Base-by-base conservation (phyloP, 2,329 filamentous ascomycete species). In the Boeremia lycopersici region DNA sequence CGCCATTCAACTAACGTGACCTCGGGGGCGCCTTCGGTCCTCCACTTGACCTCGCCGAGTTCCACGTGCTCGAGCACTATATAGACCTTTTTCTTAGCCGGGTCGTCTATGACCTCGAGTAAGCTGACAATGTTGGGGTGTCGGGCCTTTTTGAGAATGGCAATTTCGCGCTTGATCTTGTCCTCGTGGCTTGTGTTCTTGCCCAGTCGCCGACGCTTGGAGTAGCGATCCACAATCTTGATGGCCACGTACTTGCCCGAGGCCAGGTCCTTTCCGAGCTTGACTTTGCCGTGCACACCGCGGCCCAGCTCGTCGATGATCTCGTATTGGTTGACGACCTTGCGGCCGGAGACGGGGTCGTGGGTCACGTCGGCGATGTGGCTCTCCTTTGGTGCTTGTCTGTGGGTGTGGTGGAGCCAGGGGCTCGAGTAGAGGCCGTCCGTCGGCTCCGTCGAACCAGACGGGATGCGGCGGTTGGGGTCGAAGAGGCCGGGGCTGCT, bases 271-370 rank as follows among this genome's bases (percentile, higher is more conserved):
- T 91, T 86, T 42, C 93, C 95, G 42, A 97, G 83, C 78, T 99
- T 99, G 70, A 99, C 95, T 79, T 98, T 99, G 69, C 95, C 95
- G 73, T 99, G 95, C 68, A 96, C 91, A 45, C 95, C 95, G 56
- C 95, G 89, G 50, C 95, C 95, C 48, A 99, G 90, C 77, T 99
- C 95, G 74, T 96, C 90, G 62, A 98, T 89, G 66, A 99, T 91
- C 76, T 97, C 91, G 78, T 99, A 99, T 72, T 97, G 90, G 70
- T 99, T 99, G 81, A 99, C 96, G 48, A 93, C 83, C 78, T 99
- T 99, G 60, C 95, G 90, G 55, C 95, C 95, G 5, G 93, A 96
- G 59, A 91, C 83, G 48, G 85, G 85, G 74, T 98, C 92, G 59
- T 93, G 88, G 69, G 98, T 93, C 64, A 97, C 91, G 68, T 93